A percentile compares a stretch with the other conserved stretches of the same genome.
phyloP scores from a whole-genome alignment of 371 early-diverging fungal genomes.

The Lichtheimia ornata region DNA sequence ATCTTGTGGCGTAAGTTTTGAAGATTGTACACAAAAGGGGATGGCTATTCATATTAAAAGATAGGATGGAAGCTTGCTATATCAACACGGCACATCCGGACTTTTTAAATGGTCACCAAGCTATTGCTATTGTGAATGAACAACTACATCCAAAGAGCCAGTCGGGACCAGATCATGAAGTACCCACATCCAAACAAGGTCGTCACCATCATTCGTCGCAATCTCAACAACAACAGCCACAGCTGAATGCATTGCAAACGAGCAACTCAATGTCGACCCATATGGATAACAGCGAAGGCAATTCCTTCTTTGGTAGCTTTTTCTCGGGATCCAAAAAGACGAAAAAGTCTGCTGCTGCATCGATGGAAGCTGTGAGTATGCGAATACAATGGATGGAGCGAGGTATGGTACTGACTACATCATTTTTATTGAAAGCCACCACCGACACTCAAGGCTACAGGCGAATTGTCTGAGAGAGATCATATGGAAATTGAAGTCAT shows the following conservation, averaged over 20 bases:
- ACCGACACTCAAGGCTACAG: slow-evolving; percentile 91
- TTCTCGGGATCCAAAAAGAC: slow-evolving; percentile 80
- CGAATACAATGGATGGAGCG: not conserved
- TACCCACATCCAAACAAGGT: slow-evolving; percentile 25
- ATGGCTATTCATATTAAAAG: not conserved
- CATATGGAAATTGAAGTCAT: slow-evolving; percentile 97
- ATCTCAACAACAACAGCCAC: slow-evolving; percentile 35
- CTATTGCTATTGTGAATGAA: slow-evolving; percentile 91
- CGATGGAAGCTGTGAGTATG: slow-evolving; percentile 72
- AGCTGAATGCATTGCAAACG: slow-evolving; percentile 30
- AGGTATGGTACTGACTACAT: not conserved
- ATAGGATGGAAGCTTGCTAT: slow-evolving; percentile 91
- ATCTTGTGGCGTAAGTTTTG: slow-evolving; percentile 75
- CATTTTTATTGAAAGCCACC: slow-evolving; percentile 70
- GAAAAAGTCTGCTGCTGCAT: slow-evolving; percentile 53
- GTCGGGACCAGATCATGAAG: slow-evolving; percentile 42
- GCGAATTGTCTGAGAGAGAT: slow-evolving; percentile 94
- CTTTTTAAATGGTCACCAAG: slow-evolving; percentile 95
- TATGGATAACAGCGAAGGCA: slow-evolving; percentile 9
- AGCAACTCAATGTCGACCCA: slow-evolving; percentile 28
- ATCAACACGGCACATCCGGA: slow-evolving; percentile 99
- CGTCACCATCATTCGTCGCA: slow-evolving; percentile 44
- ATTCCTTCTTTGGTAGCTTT: slow-evolving; percentile 93
- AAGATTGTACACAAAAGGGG: not conserved
- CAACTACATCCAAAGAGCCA: slow-evolving; percentile 65